Evolutionary conservation across 129 eudicot genomes (phyloP), one percentile per base, ranked within the genome.

Genomic region (Deinandra increscens): DNA sequence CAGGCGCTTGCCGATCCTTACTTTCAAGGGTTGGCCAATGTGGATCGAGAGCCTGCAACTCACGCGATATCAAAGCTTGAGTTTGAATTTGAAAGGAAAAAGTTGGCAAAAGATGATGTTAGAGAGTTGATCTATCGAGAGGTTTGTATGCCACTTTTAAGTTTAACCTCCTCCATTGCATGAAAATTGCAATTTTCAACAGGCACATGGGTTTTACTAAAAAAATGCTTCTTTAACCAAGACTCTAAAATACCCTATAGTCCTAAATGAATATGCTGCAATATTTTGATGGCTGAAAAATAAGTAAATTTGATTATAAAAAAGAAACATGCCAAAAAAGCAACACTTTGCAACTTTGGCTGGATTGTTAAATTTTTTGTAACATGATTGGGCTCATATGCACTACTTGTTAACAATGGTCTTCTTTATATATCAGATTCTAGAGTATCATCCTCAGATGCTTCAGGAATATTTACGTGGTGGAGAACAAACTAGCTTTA

Each of bases 361-460:
- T n/a, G 23, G 22, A 51, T 51, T 51, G 29, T 51, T 22, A 31
- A 1, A 46, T 4, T 13, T 4, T 19, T 46, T 46, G 6, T 46
- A 49, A 49, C 55, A 49, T 15, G 55, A 49, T 15, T 49, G 23
- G 10, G 23, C 23, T 49, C 23, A 4, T 17, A 49, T 49, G 55
- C 13, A 22, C 5, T 46, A 48, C 33, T 50, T 73, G 38, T 36
- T 39, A 5, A 38, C 51, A 55, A n/a, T 49, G 56, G 43, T 69
- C 37, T 36, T 69, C 23, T 44, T 29, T 64, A 23, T 73, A 37
- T 62, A 66, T 77, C 87, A 90, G 97, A 92, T 92, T 62, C 75
- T 92, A 70, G 98, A 92, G 84, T 92, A 92, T 80, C 98, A 92
- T 78, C 98, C 98, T 8, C 91, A 92, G 72, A 88, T 92, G 95